Evolutionary conservation across 208 protist species (phyloP), one percentile per base, ranked within the genome.

Genomic region (Trypanosoma conorhini): DNA sequence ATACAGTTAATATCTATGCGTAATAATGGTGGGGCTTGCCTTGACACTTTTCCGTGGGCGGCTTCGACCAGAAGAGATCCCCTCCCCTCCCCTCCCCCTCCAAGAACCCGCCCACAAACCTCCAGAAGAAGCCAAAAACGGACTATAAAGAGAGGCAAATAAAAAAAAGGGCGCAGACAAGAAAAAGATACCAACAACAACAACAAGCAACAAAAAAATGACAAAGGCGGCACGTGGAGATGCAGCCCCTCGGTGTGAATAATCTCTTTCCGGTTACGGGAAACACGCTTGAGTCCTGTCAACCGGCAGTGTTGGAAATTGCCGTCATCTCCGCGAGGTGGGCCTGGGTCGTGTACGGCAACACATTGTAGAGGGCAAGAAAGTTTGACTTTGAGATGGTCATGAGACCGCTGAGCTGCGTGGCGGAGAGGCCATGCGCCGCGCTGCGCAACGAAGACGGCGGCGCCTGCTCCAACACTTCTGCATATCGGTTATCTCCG

Each of bases 401-500:
- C 5, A 51, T 21, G 40, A 88, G 64, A 30, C 70, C 74, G 64
- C 85, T 56, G 10, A 62, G 75, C 30, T 86, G 68, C 28, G 57
- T 46, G 46, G 76, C 67, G 21, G 72, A 81, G 50, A 89, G 54
- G 5, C 65, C 81, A 12, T 51, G 31, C 22, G 78, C 65, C 13
- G 88, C 88, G 26, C 67, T 77, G 5, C 69, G 58, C 76, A 86
- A 85, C 31, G 85, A 38, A 12, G 68, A 46, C 13, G 81, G 28
- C 0, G 70, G 69, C 4, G 75, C 74, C 10, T 55, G 68, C 10
- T 59, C 72, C 30, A 92, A 63, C 21, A 89, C 87, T 54, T 92
- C 91, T 0, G 52, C 65, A 70, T 92, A 92, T 24, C 82, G 74
- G 62, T 96, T 92, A 13, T 87, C 75, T 30, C 89, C 78, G 3